These are phyloP conservation scores for Thraustochytrium sp. DNA, from an alignment of 352 stramenopile species.

Conservation along the genomic window DNA sequence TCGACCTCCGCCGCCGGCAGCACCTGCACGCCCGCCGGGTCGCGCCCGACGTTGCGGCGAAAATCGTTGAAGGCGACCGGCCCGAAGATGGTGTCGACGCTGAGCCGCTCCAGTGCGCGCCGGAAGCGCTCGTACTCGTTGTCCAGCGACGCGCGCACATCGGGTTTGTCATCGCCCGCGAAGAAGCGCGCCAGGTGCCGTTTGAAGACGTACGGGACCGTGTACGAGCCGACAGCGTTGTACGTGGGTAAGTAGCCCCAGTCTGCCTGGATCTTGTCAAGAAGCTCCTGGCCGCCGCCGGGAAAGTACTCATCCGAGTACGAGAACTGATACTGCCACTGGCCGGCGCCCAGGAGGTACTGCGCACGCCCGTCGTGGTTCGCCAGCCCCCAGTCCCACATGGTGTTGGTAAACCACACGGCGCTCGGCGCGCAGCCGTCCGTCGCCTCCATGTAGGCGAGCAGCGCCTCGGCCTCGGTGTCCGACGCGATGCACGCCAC, in stretches of 20 bases:
- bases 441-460: slow-evolving; percentile 46
- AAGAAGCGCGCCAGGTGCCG: slow-evolving; percentile 44
- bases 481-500: slow-evolving; percentile 43
- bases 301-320: slow-evolving; percentile 53
- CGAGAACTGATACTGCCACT: slow-evolving; percentile 51
- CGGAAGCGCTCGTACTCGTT: not conserved
- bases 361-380: slow-evolving; percentile 42
- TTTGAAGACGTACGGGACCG: slow-evolving; percentile 50
- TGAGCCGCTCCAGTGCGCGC: not conserved
- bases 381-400: slow-evolving; percentile 47
- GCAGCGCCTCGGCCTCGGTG: slow-evolving; percentile 45
- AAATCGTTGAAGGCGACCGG: not conserved
- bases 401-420: slow-evolving; percentile 50
- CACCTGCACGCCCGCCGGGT: not conserved
- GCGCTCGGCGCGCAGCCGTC: slow-evolving; percentile 46
- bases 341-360: slow-evolving; percentile 50
- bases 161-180: slow-evolving; percentile 36
- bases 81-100: slow-evolving; percentile 5
- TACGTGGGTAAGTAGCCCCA: slow-evolving; percentile 51
- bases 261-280: slow-evolving; percentile 28
- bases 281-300: slow-evolving; percentile 40
- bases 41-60: not conserved
- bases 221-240: slow-evolving; percentile 53
- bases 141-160: not conserved
- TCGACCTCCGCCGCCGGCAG: no score